phyloP scores from a whole-genome alignment of 768 basidiomycete species.

The Glaciozyma antarctica region DNA sequence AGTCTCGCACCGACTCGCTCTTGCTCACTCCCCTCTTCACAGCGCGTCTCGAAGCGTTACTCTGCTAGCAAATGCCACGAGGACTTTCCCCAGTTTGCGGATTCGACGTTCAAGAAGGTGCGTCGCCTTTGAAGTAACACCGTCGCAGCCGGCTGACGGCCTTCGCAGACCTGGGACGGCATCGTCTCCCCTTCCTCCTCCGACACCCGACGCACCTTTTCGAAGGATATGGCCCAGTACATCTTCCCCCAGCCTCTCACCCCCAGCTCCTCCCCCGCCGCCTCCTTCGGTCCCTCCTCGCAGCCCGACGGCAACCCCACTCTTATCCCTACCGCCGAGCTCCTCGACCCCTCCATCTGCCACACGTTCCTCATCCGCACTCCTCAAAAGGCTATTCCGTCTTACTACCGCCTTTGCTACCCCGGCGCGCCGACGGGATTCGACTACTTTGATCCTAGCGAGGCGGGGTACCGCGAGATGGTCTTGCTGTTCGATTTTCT shows the following conservation, averaged over 20 bases:
- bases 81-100: neutral
- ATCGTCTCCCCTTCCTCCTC: conserved; percentile 15
- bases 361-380: conserved; percentile 37
- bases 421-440: conserved; percentile 34
- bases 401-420: conserved; percentile 33
- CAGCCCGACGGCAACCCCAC: conserved; percentile 30
- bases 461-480: conserved; percentile 34
- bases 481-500: conserved; percentile 27
- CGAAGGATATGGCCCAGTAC: conserved; percentile 37
- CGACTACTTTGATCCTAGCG: conserved; percentile 33
- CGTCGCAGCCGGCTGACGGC: neutral
- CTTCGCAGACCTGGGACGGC: conserved; percentile 25
- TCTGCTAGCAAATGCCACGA: neutral
- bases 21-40: no score
- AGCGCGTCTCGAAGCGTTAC: neutral
- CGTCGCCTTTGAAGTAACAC: conserved; percentile 1
- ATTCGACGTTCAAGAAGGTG: conserved; percentile 27
- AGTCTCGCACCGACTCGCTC: neutral
- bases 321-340: conserved; percentile 28
- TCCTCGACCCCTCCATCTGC: conserved; percentile 29
- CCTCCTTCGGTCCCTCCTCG: neutral
- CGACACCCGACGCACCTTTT: conserved; percentile 21
- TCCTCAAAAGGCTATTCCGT: conserved; percentile 34
- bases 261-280: conserved; percentile 13
- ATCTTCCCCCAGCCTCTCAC: conserved; percentile 26